phyloP scores from a whole-genome alignment of 805 yeast genomes.

The Blastobotrys attinorum region DNA sequence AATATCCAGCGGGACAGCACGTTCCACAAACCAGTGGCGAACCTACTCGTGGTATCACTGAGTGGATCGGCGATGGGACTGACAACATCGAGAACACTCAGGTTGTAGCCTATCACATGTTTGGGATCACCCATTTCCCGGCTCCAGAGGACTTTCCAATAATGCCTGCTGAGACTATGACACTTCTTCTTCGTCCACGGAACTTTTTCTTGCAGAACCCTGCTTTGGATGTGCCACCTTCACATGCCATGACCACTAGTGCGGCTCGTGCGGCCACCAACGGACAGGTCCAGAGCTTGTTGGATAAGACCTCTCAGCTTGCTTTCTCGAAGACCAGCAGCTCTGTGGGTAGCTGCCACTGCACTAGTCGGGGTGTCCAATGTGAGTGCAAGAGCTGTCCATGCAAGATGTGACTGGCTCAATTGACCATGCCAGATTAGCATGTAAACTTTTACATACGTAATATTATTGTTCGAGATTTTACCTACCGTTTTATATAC shows the following conservation, averaged over 20 bases:
- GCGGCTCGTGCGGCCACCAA: constrained; percentile 1
- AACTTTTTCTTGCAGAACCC: constrained; percentile 75
- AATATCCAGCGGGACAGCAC: constrained; percentile 63
- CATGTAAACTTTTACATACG: no score
- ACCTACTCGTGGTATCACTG: constrained; percentile 20
- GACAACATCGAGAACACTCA: constrained; percentile 44
- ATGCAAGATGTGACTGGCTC: neutral
- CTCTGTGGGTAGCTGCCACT: neutral
- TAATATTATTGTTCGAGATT: no score
- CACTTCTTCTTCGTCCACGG: constrained; percentile 67
- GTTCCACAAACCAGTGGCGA: constrained; percentile 30
- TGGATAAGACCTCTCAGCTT: neutral
- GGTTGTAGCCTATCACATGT: constrained; percentile 69
- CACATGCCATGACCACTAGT: constrained; percentile 21
- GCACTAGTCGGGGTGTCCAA: neutral
- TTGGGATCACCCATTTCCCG: constrained; percentile 81
- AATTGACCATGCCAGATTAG: no score
- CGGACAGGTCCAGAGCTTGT: neutral
- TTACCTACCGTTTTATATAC: no score
- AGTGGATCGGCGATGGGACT: constrained; percentile 29
- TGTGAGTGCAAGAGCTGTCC: neutral
- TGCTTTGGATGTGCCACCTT: constrained; percentile 64
- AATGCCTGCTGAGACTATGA: constrained; percentile 81
- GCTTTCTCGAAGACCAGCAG: neutral
- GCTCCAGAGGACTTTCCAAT: constrained; percentile 87